Evolutionary conservation across 441 rosid genomes (phyloP).

Genomic region (Melianthus villosus): DNA sequence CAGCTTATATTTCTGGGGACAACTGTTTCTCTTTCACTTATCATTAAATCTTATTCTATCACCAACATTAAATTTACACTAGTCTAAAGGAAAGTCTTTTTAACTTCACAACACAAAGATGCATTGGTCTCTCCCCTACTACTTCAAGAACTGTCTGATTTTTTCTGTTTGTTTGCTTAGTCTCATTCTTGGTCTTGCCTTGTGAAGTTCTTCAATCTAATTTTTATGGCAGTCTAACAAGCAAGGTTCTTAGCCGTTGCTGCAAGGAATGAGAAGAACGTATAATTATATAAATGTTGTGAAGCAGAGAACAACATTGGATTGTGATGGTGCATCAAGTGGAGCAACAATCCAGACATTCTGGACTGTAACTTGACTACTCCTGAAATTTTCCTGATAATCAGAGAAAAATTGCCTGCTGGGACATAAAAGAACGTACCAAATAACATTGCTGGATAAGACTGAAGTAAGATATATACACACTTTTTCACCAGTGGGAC

Average conservation of each 20-base stretch:
- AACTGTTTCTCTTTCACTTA: slow-evolving; percentile 88
- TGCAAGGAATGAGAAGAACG: slow-evolving; percentile 90
- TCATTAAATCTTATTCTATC: too few species aligned
- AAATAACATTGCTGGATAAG: too few species aligned
- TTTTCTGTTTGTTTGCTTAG: too few species aligned
- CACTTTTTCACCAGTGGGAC: too few species aligned
- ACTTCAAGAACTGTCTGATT: background rate
- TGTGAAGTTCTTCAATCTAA: too few species aligned
- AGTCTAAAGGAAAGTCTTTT: too few species aligned
- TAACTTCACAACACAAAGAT: too few species aligned
- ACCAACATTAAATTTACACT: too few species aligned
- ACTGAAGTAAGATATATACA: too few species aligned
- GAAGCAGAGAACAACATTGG: slow-evolving; percentile 25
- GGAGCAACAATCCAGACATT: slow-evolving; percentile 88
- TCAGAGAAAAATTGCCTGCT: slow-evolving; percentile 26
- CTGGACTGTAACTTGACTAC: slow-evolving; percentile 72
- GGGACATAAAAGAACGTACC: too few species aligned
- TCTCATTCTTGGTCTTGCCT: too few species aligned
- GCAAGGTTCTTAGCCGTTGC: background rate
- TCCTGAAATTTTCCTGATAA: slow-evolving; percentile 39
- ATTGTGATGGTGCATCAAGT: slow-evolving; percentile 62
- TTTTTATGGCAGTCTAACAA: background rate
- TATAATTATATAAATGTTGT: slow-evolving; percentile 72
- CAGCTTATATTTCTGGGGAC: slow-evolving; percentile 85
- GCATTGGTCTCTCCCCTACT: too few species aligned